A percentile compares a stretch with the other conserved stretches of the same genome.
These are phyloP conservation scores for Coemansia sp. DNA, from an alignment of 192 early-diverging fungal species.

Conservation along the genomic window DNA sequence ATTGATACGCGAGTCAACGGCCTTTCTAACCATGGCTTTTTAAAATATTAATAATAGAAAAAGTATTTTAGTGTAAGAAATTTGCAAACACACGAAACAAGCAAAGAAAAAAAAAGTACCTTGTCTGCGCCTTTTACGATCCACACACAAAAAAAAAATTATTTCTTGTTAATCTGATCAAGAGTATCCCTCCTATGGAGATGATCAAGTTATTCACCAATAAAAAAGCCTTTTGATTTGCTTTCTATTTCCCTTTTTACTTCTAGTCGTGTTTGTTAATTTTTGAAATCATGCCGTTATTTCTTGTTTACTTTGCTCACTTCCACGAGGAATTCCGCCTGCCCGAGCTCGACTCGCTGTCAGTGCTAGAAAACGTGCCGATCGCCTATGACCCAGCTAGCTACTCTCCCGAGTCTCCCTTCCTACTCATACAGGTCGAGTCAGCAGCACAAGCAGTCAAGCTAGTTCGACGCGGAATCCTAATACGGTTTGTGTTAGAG, in stretches of 20 bases:
- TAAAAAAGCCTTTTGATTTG: too few species aligned
- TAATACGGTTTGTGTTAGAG: constrained; percentile 75
- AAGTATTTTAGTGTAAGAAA: background rate
- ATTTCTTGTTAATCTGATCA: background rate
- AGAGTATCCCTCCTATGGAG: background rate
- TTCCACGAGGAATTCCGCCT: constrained; percentile 74
- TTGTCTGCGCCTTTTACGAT: too few species aligned
- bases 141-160: background rate
- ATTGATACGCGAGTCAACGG: constrained; percentile 93
- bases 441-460: constrained; percentile 70
- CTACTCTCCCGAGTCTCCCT: constrained; percentile 77
- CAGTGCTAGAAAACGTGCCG: constrained; percentile 72
- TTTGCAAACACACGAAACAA: background rate
- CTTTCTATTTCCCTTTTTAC: too few species aligned
- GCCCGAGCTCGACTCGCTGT: constrained; percentile 85
- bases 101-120: background rate
- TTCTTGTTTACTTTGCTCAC: constrained; percentile 77
- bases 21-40: constrained; percentile 75
- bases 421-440: constrained; percentile 76
- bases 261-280: too few species aligned
- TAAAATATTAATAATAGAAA: background rate
- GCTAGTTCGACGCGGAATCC: constrained; percentile 82
- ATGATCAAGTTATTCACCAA: too few species aligned
- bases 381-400: constrained; percentile 64
- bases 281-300: constrained; percentile 30